Conservation (phyloP, 2,329 filamentous ascomycete genomes). For the Lecanicillium sp. region DNA sequence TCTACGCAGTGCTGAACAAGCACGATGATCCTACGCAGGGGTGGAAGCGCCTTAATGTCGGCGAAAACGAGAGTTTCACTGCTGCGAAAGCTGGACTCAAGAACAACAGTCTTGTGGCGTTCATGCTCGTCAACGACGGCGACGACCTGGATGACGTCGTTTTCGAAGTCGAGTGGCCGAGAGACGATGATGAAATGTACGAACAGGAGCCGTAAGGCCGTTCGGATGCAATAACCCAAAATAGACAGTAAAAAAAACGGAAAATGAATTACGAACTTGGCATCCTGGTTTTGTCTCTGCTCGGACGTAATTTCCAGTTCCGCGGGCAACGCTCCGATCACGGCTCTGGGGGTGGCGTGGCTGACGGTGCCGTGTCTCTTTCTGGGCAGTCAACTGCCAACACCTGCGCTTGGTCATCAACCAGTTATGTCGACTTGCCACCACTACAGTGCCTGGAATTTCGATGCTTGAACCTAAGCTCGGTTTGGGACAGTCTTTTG, state of each 20-base stretch:
- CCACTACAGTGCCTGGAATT: neutral
- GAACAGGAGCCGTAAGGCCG: conserved; percentile 13
- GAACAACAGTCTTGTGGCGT: conserved; percentile 44
- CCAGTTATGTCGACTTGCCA: neutral
- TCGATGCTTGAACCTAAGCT: no score
- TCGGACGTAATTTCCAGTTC: neutral
- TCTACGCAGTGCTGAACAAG: conserved; percentile 41
- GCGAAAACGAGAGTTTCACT: conserved; percentile 30
- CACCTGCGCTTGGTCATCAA: neutral
- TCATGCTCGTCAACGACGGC: conserved; percentile 37
- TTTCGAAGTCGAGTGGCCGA: conserved; percentile 43
- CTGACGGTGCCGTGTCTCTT: neutral
- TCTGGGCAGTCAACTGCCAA: conserved; percentile 6
- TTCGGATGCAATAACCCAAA: neutral
- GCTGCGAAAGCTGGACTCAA: conserved; percentile 38
- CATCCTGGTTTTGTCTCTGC: neutral
- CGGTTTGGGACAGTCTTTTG: no score
- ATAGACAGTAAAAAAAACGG: neutral
- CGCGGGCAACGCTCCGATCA: conserved; percentile 9
- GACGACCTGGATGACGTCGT: conserved; percentile 32
- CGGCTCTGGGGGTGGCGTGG: conserved; percentile 4
- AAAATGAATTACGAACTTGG: neutral
- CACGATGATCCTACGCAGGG: conserved; percentile 40
- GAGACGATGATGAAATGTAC: conserved; percentile 34
- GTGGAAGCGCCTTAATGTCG: conserved; percentile 42